Evolutionary conservation across 805 yeast species (phyloP).

Genomic region (Priceomyces melissophilus): DNA sequence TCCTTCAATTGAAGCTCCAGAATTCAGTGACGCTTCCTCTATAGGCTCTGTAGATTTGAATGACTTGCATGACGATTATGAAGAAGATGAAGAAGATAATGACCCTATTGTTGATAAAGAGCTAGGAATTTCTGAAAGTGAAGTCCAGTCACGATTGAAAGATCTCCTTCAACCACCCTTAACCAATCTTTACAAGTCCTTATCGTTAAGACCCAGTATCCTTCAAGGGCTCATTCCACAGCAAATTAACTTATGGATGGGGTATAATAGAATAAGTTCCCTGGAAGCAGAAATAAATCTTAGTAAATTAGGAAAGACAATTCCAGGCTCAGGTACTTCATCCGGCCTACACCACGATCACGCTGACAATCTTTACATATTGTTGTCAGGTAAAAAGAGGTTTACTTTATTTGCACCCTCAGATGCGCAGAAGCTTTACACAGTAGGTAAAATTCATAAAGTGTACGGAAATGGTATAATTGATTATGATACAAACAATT

Average conservation of each 20-base stretch:
- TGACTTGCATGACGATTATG: constrained; percentile 49
- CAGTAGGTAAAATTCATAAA: constrained; percentile 58
- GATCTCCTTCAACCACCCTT: constrained; percentile 64
- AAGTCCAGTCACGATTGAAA: constrained; percentile 31
- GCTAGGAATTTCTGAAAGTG: constrained; percentile 15
- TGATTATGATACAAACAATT: constrained; percentile 54
- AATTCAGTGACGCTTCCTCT: constrained; percentile 19
- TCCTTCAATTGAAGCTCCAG: constrained; percentile 5
- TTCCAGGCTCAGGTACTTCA: constrained; percentile 60
- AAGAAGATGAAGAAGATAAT: constrained; percentile 29
- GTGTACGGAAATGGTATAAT: constrained; percentile 63
- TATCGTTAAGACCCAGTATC: constrained; percentile 41
- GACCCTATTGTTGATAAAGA: constrained; percentile 16
- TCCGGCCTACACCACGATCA: constrained; percentile 81
- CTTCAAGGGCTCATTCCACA: constrained; percentile 52
- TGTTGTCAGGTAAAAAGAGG: constrained; percentile 57
- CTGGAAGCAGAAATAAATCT: constrained; percentile 12
- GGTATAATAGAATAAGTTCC: constrained; percentile 28
- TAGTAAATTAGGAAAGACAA: constrained; percentile 45
- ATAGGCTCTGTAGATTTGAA: constrained; percentile 41
- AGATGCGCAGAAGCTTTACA: constrained; percentile 55
- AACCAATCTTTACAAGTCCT: constrained; percentile 28
- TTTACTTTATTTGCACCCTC: constrained; percentile 66
- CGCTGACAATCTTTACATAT: constrained; percentile 69
- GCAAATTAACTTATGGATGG: constrained; percentile 76